Evolutionary conservation across 768 basidiomycete genomes (phyloP).

Genomic region (Lactifluus subvellereus): DNA sequence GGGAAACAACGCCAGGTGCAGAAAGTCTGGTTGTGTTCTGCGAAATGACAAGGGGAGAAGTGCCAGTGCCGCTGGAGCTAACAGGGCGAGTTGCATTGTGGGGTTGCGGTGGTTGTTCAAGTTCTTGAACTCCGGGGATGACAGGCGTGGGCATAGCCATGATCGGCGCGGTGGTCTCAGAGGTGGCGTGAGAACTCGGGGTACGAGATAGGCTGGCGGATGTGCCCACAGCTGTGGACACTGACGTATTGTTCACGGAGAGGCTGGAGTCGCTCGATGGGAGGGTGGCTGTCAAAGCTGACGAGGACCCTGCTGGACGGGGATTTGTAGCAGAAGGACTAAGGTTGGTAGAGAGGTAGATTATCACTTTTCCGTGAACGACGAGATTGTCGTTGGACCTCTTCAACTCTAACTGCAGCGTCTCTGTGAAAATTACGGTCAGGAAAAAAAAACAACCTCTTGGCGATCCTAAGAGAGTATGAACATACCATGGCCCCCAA

Average conservation of each 20-base stretch:
- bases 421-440: slow-evolving; percentile 44
- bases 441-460: background rate
- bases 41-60: slow-evolving; percentile 19
- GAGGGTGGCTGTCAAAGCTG: slow-evolving; percentile 51
- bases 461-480: background rate
- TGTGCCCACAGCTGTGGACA: slow-evolving; percentile 33
- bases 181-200: slow-evolving; percentile 58
- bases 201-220: slow-evolving; percentile 52
- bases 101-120: slow-evolving; percentile 27
- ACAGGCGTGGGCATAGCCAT: slow-evolving; percentile 33
- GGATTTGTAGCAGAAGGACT: slow-evolving; percentile 79
- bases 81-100: slow-evolving; percentile 33
- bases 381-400: slow-evolving; percentile 99
- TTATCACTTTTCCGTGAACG: slow-evolving; percentile 95
- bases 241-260: slow-evolving; percentile 45
- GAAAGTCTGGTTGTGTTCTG: slow-evolving; percentile 29
- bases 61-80: slow-evolving; percentile 31
- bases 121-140: slow-evolving; percentile 29
- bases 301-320: slow-evolving; percentile 59
- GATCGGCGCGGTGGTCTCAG: slow-evolving; percentile 34
- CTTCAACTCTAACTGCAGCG: slow-evolving; percentile 94
- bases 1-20: slow-evolving; percentile 33
- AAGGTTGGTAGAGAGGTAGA: slow-evolving; percentile 92
- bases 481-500: slow-evolving; percentile 83
- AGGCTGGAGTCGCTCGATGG: slow-evolving; percentile 51